Evolutionary conservation across 2,329 filamentous ascomycete species (phyloP).

Genomic region (Trichophyton rubrum): DNA sequence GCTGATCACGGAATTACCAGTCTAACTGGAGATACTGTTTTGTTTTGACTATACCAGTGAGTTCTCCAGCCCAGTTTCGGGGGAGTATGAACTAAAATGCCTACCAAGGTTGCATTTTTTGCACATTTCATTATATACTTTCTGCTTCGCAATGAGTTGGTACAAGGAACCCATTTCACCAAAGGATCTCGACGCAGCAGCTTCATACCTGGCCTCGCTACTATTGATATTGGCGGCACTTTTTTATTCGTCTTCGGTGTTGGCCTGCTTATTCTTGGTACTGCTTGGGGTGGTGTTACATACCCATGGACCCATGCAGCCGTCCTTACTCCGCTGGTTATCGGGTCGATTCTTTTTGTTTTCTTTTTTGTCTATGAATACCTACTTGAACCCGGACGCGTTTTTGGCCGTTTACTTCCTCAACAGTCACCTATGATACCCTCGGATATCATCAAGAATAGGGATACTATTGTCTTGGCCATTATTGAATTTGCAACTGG

Average conservation of each 20-base stretch:
- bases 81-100: conserved; percentile 24
- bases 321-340: conserved; percentile 39
- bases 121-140: conserved; percentile 44
- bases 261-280: conserved; percentile 42
- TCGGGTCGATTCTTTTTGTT: conserved; percentile 33
- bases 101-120: conserved; percentile 32
- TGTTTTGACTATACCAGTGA: conserved; percentile 48
- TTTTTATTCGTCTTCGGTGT: conserved; percentile 45
- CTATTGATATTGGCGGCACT: conserved; percentile 46
- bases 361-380: conserved; percentile 43
- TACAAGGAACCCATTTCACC: conserved; percentile 38
- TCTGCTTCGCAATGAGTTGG: conserved; percentile 46
- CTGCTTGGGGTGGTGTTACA: conserved; percentile 45
- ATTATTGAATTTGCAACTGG: conserved; percentile 50
- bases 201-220: conserved; percentile 39
- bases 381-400: conserved; percentile 40
- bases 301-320: conserved; percentile 41
- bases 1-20: conserved; percentile 26
- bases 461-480: conserved; percentile 50
- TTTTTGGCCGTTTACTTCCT: conserved; percentile 39
- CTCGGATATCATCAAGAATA: conserved; percentile 44
- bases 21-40: conserved; percentile 56
- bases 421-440: conserved; percentile 52
- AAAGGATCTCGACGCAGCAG: conserved; percentile 21
- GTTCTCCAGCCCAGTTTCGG: conserved; percentile 8